Evolutionary conservation across 495 filamentous ascomycete genomes (phyloP).

Genomic region (Amniculicola lignicola): DNA sequence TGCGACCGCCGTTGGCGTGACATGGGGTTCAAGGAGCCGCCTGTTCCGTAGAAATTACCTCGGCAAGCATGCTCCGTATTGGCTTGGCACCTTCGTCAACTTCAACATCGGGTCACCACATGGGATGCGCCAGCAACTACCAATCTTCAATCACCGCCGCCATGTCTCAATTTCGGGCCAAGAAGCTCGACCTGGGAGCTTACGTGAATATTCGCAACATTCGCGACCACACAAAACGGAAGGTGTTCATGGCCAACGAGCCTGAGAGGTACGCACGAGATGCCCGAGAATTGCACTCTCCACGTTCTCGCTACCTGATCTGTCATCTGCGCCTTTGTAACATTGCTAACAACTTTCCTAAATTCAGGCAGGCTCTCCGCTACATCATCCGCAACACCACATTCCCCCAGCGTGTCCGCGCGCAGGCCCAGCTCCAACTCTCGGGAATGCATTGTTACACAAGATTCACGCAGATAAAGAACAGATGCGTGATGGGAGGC

Average conservation of each 20-base stretch:
- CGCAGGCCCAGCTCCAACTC: conserved; percentile 87
- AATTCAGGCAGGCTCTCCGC: conserved; percentile 82
- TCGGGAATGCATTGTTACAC: conserved; percentile 95
- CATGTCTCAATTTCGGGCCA: conserved; percentile 81
- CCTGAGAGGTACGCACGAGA: conserved; percentile 65
- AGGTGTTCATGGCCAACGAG: conserved; percentile 81
- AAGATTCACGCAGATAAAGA: conserved; percentile 85
- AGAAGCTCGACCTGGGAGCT: conserved; percentile 80
- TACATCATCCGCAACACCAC: conserved; percentile 91
- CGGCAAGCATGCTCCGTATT: no score
- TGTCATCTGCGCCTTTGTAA: neutral
- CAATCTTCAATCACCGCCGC: conserved; percentile 1
- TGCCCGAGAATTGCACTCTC: no score
- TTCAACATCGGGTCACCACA: neutral
- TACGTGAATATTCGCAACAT: conserved; percentile 80
- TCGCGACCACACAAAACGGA: conserved; percentile 92
- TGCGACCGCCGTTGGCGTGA: neutral
- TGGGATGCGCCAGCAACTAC: neutral
- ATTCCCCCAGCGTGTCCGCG: conserved; percentile 73
- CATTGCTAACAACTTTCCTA: conserved; percentile 4
- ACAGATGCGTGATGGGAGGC: conserved; percentile 85
- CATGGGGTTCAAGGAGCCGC: neutral
- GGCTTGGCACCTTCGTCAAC: neutral
- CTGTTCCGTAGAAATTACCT: no score
- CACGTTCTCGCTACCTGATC: no score